Evolutionary conservation across 2,329 filamentous ascomycete genomes (phyloP).

Genomic region (Talaromyces sp.): DNA sequence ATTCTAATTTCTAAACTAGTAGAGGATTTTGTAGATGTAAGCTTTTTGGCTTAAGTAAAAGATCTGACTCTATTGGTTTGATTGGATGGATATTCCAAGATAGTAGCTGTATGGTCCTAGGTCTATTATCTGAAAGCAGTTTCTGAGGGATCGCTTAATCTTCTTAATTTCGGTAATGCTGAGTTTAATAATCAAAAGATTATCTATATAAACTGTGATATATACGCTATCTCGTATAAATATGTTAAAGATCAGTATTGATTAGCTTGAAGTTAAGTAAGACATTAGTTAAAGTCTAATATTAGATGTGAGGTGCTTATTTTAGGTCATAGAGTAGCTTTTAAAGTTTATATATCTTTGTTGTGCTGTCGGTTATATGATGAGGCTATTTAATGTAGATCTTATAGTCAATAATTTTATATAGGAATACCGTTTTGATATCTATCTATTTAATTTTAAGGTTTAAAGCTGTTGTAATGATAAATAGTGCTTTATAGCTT

Average conservation of each 20-base stretch:
- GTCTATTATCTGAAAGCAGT: not conserved
- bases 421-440: not conserved
- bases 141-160: not conserved
- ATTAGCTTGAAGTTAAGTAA: not conserved
- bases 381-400: not conserved
- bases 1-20: not conserved
- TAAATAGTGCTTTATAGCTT: not conserved
- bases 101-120: not conserved
- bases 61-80: not conserved
- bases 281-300: not conserved
- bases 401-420: not conserved
- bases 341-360: not conserved
- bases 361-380: not conserved
- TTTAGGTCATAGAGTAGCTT: not conserved
- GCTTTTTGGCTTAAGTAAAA: not conserved
- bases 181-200: not conserved
- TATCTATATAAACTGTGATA: not conserved
- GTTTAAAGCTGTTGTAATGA: not conserved
- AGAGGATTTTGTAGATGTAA: not conserved
- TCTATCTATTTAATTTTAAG: not conserved
- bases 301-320: not conserved
- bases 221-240: not conserved
- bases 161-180: not conserved
- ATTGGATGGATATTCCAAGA: not conserved
- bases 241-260: not conserved